Evolutionary conservation across 2,329 filamentous ascomycete species (phyloP), one percentile per base, ranked within the genome.

Genomic region (Cladosporium halotolerans): DNA sequence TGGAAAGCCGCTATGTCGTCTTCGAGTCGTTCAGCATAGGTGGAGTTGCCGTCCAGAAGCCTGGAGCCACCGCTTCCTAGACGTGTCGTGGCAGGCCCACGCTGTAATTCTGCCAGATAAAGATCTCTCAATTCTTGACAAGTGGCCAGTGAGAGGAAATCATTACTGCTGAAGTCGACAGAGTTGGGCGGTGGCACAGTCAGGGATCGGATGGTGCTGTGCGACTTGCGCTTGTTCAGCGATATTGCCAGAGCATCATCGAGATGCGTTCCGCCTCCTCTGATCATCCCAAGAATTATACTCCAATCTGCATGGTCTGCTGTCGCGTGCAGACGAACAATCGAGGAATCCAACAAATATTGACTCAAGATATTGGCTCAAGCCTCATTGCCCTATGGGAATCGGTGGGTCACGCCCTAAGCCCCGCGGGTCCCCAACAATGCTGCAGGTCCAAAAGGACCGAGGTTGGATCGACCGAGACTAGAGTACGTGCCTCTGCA

Each of bases 161-260:
- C 83, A 64, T 84, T 85, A 44, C 81, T 84, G 1, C 80, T 83
- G 62, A 86, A 85, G 67, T 86, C 83, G 19, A 67, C 63, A 2
- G 63, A 56, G 34, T 63, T 63, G 10, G 69, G 57, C 1, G 74
- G 68, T 19, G 72, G 66, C 9, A 74, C 67, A n/a, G 76, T 79
- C 16, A 80, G 64, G 39, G 66, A 67, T 44, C 78, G 72, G 9
- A 76, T 71, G 19, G 72, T 73, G 6, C 73, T 73, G 50, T 72
- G 72, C 32, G 67, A 58, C 52, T 72, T 68, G 54, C 77, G 68
- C 44, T 67, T 69, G 51, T 70, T 60, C 18, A 76, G 62, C 41
- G 60, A 48, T 54, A 57, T 43, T 55, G 47, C 62, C 60, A 69
- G 58, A 11, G 61, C 51, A 11, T 45, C 44, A 52, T 68, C 63